Base-by-base conservation (phyloP, 2,329 filamentous ascomycete species). In the Aspergillus uvarum region DNA sequence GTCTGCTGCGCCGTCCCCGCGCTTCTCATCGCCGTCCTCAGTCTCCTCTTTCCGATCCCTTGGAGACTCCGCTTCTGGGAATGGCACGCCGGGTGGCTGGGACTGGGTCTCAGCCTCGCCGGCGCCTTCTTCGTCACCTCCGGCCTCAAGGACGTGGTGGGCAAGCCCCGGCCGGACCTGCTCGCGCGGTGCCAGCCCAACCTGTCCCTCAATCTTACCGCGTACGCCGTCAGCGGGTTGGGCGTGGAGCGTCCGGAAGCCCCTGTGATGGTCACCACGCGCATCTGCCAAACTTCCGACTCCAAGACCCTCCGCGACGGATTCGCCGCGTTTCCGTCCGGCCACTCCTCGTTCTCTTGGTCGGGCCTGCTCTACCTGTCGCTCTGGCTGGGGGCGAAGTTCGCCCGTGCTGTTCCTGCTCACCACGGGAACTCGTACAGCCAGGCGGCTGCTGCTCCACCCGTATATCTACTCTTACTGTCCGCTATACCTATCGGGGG, bases 121-220 rank as follows among this genome's bases (percentile, higher is more conserved):
- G 53, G 53, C 38, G 53, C 53, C 14, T 55, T 55, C n/a, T 55
- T 55, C 53, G 4, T 47, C 35, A 55, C 53, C n/a, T 55, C 53
- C 10, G 53, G 35, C 12, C 53, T 55, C 10, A 55, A 55, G 12
- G 53, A 55, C 35, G 35, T 55, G 2, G 53, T 48, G 22, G 53
- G 53, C 10, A 55, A 55, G 24, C 53, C 53, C 11, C 53, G 53
- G 21, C 53, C 53, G 21, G 53, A 55, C 10, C 24, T 55, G 16
- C 53, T 55, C n/a, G 53, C 53, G 6, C 53, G 53, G 14, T 55
- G 53, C 42, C 35, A 47, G 19, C 53, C 42, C 12, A 42, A 55
- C 14, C 16, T 55, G 19, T 29, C 26, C 26, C 26, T 29, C 26
- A 29, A 29, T 8, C 8, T 29, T 0, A 29, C 26, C 26, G 26